Evolutionary conservation across 345 rosid genomes (phyloP).

Genomic region (Brassica napus): Da-Ae NC_063444.1:8705001-8705500

Average conservation of each 20-base stretch:
- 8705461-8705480: conserved; percentile 32
- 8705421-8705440: conserved; percentile 35
- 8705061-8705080: background rate
- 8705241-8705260: conserved; percentile 28
- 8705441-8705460: conserved; percentile 30
- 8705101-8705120: conserved; percentile 25
- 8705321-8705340: conserved; percentile 15
- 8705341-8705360: background rate
- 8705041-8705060: background rate
- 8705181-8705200: conserved; percentile 7
- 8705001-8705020: background rate
- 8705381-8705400: background rate
- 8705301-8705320: conserved; percentile 10
- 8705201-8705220: background rate
- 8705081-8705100: conserved; percentile 5
- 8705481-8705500: conserved; percentile 38
- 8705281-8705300: background rate
- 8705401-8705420: background rate
- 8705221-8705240: conserved; percentile 12
- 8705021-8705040: background rate
- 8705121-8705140: background rate
- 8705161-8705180: conserved; percentile 35
- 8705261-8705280: conserved; percentile 23
- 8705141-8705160: conserved; percentile 6
- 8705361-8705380: conserved; percentile 1